Evolutionary conservation across 352 stramenopile species (phyloP).

Genomic region (Pseudoperonospora humuli): DNA sequence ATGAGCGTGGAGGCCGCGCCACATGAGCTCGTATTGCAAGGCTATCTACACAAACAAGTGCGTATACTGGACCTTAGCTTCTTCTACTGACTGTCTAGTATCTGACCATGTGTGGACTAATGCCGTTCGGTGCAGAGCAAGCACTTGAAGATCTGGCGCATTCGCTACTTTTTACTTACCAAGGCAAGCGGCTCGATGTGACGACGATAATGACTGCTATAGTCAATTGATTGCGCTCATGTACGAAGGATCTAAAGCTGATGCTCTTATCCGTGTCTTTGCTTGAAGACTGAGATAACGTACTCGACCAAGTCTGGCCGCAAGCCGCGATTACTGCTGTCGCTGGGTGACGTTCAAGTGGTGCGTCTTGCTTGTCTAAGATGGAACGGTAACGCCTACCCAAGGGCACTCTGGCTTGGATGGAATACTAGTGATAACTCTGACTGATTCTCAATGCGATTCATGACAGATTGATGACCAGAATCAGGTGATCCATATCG

Average conservation of each 20-base stretch:
- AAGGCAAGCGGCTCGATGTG: constrained; percentile 28
- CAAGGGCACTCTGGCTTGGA: background rate
- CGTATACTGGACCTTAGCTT: background rate
- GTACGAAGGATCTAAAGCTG: no score
- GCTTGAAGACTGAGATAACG: constrained; percentile 48
- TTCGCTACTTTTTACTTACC: constrained; percentile 80
- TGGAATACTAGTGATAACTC: background rate
- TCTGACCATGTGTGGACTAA: background rate
- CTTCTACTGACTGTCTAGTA: background rate
- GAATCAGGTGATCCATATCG: constrained; percentile 58
- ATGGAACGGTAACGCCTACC: background rate
- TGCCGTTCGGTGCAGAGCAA: constrained; percentile 43
- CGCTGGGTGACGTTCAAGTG: constrained; percentile 50
- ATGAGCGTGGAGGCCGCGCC: constrained; percentile 44
- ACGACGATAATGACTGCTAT: no score
- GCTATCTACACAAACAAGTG: constrained; percentile 83
- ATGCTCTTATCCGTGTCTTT: no score
- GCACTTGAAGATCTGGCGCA: constrained; percentile 81
- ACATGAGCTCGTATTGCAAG: constrained; percentile 53
- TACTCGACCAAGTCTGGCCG: constrained; percentile 83
- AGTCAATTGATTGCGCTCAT: no score
- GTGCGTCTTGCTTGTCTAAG: constrained; percentile 23
- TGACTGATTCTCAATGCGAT: background rate
- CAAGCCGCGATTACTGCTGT: constrained; percentile 42
- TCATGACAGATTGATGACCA: constrained; percentile 66